Percentiles rank a stretch among this genome's conserved stretches.
Conservation (phyloP, 2,329 filamentous ascomycete species). For the Seiridium cupressi region DNA sequence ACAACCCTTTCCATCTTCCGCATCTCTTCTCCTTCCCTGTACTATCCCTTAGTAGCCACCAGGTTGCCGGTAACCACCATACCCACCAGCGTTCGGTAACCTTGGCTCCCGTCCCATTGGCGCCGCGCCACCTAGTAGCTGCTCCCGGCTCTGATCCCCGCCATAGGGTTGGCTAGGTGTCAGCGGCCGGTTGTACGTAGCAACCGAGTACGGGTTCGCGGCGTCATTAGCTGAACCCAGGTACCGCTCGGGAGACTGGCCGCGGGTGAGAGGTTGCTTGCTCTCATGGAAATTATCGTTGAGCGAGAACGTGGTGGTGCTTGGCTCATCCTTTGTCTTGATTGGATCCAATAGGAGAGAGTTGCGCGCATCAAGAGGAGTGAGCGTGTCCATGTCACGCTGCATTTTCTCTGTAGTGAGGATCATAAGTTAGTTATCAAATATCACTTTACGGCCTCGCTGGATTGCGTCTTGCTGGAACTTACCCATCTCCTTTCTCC, state of each 20-base stretch:
- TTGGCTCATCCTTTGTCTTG: conserved; percentile 27
- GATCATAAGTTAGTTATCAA: conserved; percentile 51
- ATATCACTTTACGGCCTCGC: not conserved
- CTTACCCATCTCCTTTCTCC: conserved; percentile 87
- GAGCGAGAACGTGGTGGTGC: conserved; percentile 39
- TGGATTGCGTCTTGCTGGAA: conserved; percentile 12
- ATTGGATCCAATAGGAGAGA: conserved; percentile 70
- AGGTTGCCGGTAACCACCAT: conserved; percentile 16
- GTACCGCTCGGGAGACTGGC: conserved; percentile 32
- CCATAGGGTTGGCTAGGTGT: conserved; percentile 30
- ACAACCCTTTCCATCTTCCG: not conserved
- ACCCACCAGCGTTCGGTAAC: conserved; percentile 26
- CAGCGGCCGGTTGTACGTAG: conserved; percentile 32
- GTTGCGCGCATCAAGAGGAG: conserved; percentile 82
- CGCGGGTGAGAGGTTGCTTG: conserved; percentile 23
- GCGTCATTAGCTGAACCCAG: conserved; percentile 18
- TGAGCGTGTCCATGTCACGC: conserved; percentile 78
- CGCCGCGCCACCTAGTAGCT: conserved; percentile 37
- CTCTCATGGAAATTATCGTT: conserved; percentile 35
- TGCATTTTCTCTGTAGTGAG: conserved; percentile 69
- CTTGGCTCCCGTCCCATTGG: conserved; percentile 36
- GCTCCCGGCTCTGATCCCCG: conserved; percentile 32
- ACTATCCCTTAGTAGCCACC: conserved; percentile 7
- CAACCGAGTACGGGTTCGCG: conserved; percentile 22
- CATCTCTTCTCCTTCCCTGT: not conserved